Percentiles rank a stretch among this genome's conserved stretches.
These are phyloP conservation scores for Malania oleifera DNA, from an alignment of 164 flowering plant species.

Conservation along the genomic window DNA sequence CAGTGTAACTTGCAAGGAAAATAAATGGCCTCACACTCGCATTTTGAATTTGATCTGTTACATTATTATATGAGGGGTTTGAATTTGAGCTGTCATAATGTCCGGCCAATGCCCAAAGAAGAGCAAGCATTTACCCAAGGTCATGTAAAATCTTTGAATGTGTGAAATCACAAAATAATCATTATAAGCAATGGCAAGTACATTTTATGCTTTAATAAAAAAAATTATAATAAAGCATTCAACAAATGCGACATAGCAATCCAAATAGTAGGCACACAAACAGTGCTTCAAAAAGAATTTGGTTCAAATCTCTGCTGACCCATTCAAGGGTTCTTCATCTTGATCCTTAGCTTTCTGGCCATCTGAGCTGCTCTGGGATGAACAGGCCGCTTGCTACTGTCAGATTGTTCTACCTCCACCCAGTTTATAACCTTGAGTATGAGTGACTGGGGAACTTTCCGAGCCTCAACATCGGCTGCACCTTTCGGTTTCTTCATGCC, in stretches of 20 bases:
- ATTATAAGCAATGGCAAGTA: no score
- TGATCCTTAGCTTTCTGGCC: conserved; percentile 83
- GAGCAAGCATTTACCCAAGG: no score
- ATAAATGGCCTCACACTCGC: no score
- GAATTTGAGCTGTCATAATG: no score
- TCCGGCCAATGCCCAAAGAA: no score
- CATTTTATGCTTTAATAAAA: no score
- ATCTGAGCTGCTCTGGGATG: conserved; percentile 81
- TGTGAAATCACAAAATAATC: no score
- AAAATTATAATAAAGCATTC: not conserved
- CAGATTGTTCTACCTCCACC: conserved; percentile 82
- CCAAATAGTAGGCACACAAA: not conserved
- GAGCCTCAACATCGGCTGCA: conserved; percentile 29
- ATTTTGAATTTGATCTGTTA: no score
- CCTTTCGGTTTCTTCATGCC: conserved; percentile 63
- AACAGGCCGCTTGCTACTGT: conserved; percentile 51
- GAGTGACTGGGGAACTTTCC: conserved; percentile 68
- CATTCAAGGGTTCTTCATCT: conserved; percentile 85
- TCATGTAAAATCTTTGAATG: no score
- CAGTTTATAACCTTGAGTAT: conserved; percentile 81
- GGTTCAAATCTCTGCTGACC: not conserved
- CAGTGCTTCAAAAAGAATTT: not conserved
- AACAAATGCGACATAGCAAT: not conserved
- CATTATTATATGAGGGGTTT: no score
- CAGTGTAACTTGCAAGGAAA: no score